Evolutionary conservation across 108 stramenopile species (phyloP).

Genomic region (Nitzschia palea): DNA sequence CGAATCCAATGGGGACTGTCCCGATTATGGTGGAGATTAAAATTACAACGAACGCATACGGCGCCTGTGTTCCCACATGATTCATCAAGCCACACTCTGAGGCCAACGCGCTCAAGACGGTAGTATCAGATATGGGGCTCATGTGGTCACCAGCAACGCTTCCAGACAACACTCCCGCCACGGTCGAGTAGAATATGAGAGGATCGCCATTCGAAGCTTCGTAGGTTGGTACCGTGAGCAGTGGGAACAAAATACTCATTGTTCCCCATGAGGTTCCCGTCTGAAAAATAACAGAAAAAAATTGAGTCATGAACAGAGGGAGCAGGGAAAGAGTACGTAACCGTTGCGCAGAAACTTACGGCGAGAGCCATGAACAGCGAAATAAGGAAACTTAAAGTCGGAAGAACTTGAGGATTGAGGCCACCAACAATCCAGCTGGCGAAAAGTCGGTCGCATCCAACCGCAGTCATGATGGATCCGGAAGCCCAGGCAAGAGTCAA

Average conservation of each 20-base stretch:
- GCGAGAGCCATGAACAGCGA: slow-evolving; percentile 66
- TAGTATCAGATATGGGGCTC: slow-evolving; percentile 74
- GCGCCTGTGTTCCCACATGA: slow-evolving; percentile 72
- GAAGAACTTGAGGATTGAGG: slow-evolving; percentile 41
- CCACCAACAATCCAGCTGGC: slow-evolving; percentile 44
- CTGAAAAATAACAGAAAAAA: not conserved
- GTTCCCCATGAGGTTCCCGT: slow-evolving; percentile 74
- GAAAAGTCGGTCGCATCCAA: slow-evolving; percentile 61
- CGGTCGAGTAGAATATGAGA: slow-evolving; percentile 54
- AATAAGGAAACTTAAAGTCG: slow-evolving; percentile 61
- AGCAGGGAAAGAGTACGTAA: not conserved
- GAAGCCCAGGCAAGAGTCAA: slow-evolving; percentile 71
- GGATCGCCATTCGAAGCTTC: slow-evolving; percentile 45
- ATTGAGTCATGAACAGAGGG: not conserved
- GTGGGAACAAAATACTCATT: slow-evolving; percentile 77
- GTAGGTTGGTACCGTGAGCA: slow-evolving; percentile 57
- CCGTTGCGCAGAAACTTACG: slow-evolving; percentile 10
- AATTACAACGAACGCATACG: slow-evolving; percentile 57
- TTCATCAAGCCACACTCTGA: slow-evolving; percentile 49
- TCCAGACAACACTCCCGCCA: slow-evolving; percentile 56
- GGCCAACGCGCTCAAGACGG: slow-evolving; percentile 65
- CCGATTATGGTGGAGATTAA: slow-evolving; percentile 26
- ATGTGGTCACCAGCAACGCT: slow-evolving; percentile 77
- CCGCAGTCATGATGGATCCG: slow-evolving; percentile 56
- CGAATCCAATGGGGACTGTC: slow-evolving; percentile 35